A percentile compares a stretch with the other conserved stretches of the same genome.
phyloP scores from a whole-genome alignment of 257 asterid species.

The Verbena officinalis region DNA sequence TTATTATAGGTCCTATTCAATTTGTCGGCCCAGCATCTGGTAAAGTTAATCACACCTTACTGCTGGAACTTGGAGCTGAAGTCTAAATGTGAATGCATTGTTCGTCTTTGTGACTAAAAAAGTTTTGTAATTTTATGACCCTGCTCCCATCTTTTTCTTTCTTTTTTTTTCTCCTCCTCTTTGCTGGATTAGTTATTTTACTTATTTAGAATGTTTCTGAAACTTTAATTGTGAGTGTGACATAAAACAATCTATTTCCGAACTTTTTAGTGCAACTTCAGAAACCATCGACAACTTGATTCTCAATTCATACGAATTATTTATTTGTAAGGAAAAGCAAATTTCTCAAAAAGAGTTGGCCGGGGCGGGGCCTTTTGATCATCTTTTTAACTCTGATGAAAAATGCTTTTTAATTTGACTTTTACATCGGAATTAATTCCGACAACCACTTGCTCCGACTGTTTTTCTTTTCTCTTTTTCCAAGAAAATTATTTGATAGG shows the following conservation, averaged over 20 bases:
- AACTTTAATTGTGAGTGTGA: background rate
- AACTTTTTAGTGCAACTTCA: background rate
- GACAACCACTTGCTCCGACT: constrained; percentile 31
- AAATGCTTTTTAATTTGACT: constrained; percentile 26
- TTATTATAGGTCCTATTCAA: constrained; percentile 80
- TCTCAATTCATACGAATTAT: too few species aligned
- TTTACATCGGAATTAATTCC: constrained; percentile 15
- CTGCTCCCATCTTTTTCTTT: background rate
- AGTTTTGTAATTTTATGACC: constrained; percentile 12
- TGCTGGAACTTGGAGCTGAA: constrained; percentile 70
- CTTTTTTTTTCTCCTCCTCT: background rate
- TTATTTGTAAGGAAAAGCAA: background rate
- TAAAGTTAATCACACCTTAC: constrained; percentile 73
- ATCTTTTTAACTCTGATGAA: background rate
- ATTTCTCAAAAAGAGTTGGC: constrained; percentile 12
- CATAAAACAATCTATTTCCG: background rate
- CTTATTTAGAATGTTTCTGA: background rate
- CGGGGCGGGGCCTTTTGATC: constrained; percentile 12
- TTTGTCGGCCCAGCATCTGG: constrained; percentile 76
- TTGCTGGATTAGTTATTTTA: constrained; percentile 14
- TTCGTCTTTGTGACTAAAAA: background rate
- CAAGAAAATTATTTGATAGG: constrained; percentile 8
- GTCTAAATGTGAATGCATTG: constrained; percentile 26
- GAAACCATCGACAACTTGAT: background rate
- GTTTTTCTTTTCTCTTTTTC: constrained; percentile 10